Evolutionary conservation across 2,329 filamentous ascomycete genomes (phyloP), one percentile per base, ranked within the genome.

Genomic region (Thermomyces lanuginosus): DNA sequence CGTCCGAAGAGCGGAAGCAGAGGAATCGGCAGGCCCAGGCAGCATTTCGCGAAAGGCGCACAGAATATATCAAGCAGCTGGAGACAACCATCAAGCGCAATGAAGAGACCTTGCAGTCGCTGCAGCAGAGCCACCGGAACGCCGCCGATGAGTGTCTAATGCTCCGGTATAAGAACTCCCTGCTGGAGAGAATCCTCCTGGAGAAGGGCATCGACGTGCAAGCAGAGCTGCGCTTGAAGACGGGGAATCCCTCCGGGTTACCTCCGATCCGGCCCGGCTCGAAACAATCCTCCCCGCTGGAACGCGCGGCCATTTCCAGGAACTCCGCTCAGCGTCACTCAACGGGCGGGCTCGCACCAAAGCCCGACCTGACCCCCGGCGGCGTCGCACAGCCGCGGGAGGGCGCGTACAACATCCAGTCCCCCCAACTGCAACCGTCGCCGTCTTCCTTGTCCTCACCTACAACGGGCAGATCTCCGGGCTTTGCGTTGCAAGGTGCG

Each of bases 201-300:
- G 89, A 98, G 59, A 95, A 95, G 66, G 84, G 83, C 43, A 92
- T 95, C 55, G 86, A 98, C 64, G 89, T 98, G 25, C 83, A 95
- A 59, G 80, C 84, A 36, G 89, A 95, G 58, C 68, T 98, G 43
- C 79, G 80, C 37, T 76, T 84, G 49, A 95, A 93, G 63, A 84
- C 80, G 24, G 81, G 78, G 42, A 91, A 79, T 56, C 82, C 84
- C 27, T 21, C 32, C 5, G 78, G 75, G 44, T 64, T 89, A 36
- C 76, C 46, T 19, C 47, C 52, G 65, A 33, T 74, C 68, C 41
- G 80, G 69, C 31, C 41, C 65, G 71, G 51, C 20, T 15, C 18
- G 14, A 72, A 78, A 30, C 76, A 78, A 42, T 69, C 76, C 16
- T 76, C 78, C 28, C 75, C 79, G 16, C 74, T 86, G 38, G 81